phyloP scores from a whole-genome alignment of 768 basidiomycete species.

The Rhodosporidiobolus sp. region DNA sequence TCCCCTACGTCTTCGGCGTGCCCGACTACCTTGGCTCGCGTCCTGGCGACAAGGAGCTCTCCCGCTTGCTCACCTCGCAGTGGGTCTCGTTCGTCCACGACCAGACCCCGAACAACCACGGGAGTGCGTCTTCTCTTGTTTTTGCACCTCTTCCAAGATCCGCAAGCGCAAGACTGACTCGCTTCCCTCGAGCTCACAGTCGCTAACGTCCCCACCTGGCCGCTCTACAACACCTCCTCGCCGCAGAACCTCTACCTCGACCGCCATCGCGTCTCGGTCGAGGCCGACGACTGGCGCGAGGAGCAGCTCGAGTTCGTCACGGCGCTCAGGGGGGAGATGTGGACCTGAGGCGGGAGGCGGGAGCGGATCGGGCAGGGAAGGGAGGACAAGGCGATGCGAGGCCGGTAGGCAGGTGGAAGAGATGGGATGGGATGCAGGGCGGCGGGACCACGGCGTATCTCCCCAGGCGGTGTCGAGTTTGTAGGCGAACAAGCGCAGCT shows the following conservation, averaged over 20 bases:
- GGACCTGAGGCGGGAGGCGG: no score
- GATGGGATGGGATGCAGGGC: no score
- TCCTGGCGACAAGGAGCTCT: conserved; percentile 25
- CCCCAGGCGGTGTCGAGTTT: no score
- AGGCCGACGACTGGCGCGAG: conserved; percentile 17
- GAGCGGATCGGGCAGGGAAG: no score
- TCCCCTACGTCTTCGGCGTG: not conserved
- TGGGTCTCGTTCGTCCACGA: conserved; percentile 36
- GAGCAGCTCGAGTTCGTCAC: conserved; percentile 17
- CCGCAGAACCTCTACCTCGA: conserved; percentile 18
- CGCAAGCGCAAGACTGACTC: no score
- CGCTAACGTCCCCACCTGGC: conserved; percentile 21
- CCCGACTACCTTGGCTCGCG: conserved; percentile 28
- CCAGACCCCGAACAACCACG: conserved; percentile 33
- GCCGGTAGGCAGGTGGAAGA: no score
- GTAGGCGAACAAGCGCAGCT: no score
- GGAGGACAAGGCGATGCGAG: no score
- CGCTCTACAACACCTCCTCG: conserved; percentile 13
- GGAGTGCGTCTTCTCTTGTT: not conserved
- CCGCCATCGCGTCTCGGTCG: conserved; percentile 10
- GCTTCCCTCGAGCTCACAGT: conserved; percentile 1
- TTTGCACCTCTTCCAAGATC: not conserved
- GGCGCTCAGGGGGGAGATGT: not conserved
- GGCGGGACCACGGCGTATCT: no score
- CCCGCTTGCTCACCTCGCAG: conserved; percentile 25